Evolutionary conservation across 768 basidiomycete species (phyloP).

Genomic region (Tylopilus subfusipes): DNA sequence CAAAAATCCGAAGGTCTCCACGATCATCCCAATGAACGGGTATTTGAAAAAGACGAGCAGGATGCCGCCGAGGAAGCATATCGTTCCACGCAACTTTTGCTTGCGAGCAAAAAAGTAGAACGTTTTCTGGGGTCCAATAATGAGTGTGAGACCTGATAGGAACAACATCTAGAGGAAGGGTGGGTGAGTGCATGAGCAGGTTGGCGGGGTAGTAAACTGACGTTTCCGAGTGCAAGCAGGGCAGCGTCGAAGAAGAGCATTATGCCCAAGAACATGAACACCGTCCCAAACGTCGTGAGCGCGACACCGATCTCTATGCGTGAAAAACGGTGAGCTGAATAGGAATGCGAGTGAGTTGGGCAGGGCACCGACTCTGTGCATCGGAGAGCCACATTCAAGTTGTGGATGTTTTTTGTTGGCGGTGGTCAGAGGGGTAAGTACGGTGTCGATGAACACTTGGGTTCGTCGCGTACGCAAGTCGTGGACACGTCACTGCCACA

Average conservation of each 20-base stretch:
- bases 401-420: constrained; percentile 1
- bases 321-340: not conserved
- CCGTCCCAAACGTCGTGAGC: constrained; percentile 88
- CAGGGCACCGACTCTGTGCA: constrained; percentile 39
- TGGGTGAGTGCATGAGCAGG: not conserved
- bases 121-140: constrained; percentile 96
- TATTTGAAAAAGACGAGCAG: constrained; percentile 92
- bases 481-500: constrained; percentile 27
- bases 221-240: constrained; percentile 94
- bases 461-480: constrained; percentile 3
- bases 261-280: constrained; percentile 96
- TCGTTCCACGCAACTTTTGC: constrained; percentile 89
- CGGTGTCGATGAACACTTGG: not conserved
- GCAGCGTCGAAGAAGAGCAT: constrained; percentile 97
- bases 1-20: constrained; percentile 96
- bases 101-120: constrained; percentile 97
- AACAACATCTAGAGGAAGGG: constrained; percentile 73
- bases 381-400: constrained; percentile 62
- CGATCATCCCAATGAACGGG: constrained; percentile 88
- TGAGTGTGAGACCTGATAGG: constrained; percentile 88
- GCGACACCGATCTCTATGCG: constrained; percentile 89
- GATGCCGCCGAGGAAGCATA: constrained; percentile 87
- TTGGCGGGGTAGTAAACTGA: constrained; percentile 36
- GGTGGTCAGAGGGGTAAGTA: constrained; percentile 4
- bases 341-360: not conserved